Base-by-base conservation (phyloP, 108 stramenopile species). In the Nitzschia inconspicua region DNA sequence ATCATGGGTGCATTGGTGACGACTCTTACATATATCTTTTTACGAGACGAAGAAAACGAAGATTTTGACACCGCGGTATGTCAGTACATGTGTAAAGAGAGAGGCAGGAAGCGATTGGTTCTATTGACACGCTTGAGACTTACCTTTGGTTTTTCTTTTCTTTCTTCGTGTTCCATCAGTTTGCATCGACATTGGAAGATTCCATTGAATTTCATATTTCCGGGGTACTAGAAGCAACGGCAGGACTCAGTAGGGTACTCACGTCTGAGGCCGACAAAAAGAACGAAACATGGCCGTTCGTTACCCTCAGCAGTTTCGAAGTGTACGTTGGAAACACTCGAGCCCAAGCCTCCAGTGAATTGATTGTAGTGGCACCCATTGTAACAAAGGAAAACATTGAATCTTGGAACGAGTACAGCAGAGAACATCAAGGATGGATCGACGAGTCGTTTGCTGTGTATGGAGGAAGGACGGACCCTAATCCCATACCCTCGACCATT, bases 391-490 rank as follows among this genome's bases (percentile, higher is more conserved):
- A 25, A 16, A 28, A 64, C 43, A 50, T 41, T 18, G n/a, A 22
- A 13, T 24, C 28, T 4, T 64, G 63, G 63, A 51, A 64, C 9
- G 51, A 48, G 1, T 64, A 64, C 16, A 37, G 34, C 16, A n/a
- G n/a, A n/a, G n/a, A n/a, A n/a, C n/a, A n/a, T n/a, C n/a, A n/a
- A n/a, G n/a, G n/a, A n/a, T 64, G 63, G 63, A 53, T 64, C 30
- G 20, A 52, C 2, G 47, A 52, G 16, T 37, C 51, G 3, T 25
- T 62, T 10, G 24, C 6, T 9, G 22, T 23, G 10, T 13, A n/a
- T 2, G 44, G 46, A 16, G 35, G 44, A 8, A 20, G 16, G 7
- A 30, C n/a, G 56, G 19, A 18, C 65, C 42, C 7, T 9, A 8
- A 23, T 11, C 4, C 9, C 14, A 3, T 4, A n/a, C 10, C 60